A percentile compares a stretch with the other conserved stretches of the same genome.
Conservation (phyloP, 352 stramenopile species). For the Phytophthora megakarya region DNA sequence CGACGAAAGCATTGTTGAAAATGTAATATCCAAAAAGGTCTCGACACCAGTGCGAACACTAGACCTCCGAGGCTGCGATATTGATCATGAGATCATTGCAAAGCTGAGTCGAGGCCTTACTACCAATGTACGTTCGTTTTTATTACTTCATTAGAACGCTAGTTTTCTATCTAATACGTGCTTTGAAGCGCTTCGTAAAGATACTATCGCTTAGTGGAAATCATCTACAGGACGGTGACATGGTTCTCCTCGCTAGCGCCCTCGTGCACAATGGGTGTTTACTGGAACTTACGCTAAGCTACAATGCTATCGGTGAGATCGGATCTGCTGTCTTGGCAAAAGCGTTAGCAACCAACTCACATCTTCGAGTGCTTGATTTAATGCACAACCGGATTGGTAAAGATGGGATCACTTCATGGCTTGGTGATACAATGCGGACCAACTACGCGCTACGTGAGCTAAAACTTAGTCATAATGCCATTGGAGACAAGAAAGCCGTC, state of each 20-base stretch:
- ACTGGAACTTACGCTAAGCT: constrained; percentile 65
- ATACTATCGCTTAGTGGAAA: constrained; percentile 71
- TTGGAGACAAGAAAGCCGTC: constrained; percentile 55
- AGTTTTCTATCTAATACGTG: background rate
- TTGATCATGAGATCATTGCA: constrained; percentile 48
- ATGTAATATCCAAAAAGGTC: constrained; percentile 6
- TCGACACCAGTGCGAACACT: constrained; percentile 20
- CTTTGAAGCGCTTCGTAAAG: constrained; percentile 49
- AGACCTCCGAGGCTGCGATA: constrained; percentile 64
- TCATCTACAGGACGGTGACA: constrained; percentile 56
- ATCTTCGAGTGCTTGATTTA: constrained; percentile 58
- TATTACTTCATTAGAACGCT: background rate
- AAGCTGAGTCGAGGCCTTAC: constrained; percentile 48
- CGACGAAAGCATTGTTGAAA: constrained; percentile 15
- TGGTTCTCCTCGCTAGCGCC: constrained; percentile 54
- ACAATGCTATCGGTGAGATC: constrained; percentile 62
- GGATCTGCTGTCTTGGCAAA: constrained; percentile 64
- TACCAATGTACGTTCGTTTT: constrained; percentile 54
- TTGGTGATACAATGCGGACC: constrained; percentile 56
- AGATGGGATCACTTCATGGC: constrained; percentile 62
- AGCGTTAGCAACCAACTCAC: constrained; percentile 44
- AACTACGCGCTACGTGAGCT: constrained; percentile 60
- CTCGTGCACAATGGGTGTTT: constrained; percentile 60
- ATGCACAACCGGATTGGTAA: constrained; percentile 72
- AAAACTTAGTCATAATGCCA: constrained; percentile 70